Conservation (phyloP, 257 asterid species). For the Jasminum sambac region DNA sequence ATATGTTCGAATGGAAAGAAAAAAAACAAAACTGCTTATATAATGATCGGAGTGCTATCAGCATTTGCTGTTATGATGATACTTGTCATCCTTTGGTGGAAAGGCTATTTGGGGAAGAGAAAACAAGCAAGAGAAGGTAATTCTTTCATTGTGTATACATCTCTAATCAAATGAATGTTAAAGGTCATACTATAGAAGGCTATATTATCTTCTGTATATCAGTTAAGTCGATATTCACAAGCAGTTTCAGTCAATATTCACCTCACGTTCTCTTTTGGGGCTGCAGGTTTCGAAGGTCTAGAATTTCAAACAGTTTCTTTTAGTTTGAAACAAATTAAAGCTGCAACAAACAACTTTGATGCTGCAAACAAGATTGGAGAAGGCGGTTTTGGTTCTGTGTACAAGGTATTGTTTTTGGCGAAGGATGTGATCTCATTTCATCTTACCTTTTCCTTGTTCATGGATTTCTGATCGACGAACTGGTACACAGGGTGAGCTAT, state of each 20-base stretch:
- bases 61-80: slow-evolving; percentile 32
- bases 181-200: neutral
- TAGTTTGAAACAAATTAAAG: slow-evolving; percentile 70
- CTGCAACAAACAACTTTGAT: slow-evolving; percentile 83
- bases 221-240: neutral
- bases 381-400: slow-evolving; percentile 96
- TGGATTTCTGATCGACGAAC: slow-evolving; percentile 22
- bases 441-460: neutral
- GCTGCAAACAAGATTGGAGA: slow-evolving; percentile 77
- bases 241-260: neutral
- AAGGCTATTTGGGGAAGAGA: slow-evolving; percentile 43
- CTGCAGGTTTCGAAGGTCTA: slow-evolving; percentile 63
- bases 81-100: slow-evolving; percentile 67
- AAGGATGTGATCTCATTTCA: neutral
- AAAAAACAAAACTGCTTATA: slow-evolving; percentile 45
- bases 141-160: slow-evolving; percentile 8
- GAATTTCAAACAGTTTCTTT: slow-evolving; percentile 69
- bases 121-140: slow-evolving; percentile 46
- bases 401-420: slow-evolving; percentile 51
- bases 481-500: slow-evolving; percentile 59
- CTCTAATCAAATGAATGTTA: neutral
- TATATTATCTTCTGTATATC: neutral
- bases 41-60: slow-evolving; percentile 49
- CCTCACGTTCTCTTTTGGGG: neutral
- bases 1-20: slow-evolving; percentile 61